Percentiles rank a stretch among this genome's conserved stretches.
phyloP scores from a whole-genome alignment of 2,329 filamentous ascomycete genomes.

The Ophiostoma ips region DNA sequence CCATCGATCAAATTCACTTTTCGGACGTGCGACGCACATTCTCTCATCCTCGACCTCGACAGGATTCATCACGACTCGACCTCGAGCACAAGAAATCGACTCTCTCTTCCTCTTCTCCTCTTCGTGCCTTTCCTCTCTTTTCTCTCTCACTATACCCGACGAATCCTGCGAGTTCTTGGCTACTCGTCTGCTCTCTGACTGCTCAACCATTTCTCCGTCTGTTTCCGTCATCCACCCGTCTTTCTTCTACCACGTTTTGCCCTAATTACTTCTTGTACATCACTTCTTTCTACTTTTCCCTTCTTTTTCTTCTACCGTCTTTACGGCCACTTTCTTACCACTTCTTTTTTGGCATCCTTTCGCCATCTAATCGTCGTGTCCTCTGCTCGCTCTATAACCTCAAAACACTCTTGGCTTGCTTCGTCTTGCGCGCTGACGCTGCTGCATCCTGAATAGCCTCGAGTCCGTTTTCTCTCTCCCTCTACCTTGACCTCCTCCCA shows the following conservation, averaged over 20 bases:
- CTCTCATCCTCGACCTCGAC: not conserved
- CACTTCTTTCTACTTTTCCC: not conserved
- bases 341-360: not conserved
- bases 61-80: not conserved
- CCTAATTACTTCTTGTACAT: conserved; percentile 1
- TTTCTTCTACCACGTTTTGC: not conserved
- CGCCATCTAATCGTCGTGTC: not conserved
- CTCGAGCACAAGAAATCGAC: not conserved
- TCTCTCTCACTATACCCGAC: not conserved
- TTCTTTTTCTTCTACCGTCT: no score
- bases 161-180: not conserved
- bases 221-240: not conserved
- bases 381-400: not conserved
- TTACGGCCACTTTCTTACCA: not conserved
- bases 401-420: not conserved
- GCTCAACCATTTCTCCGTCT: not conserved
- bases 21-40: not conserved
- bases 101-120: not conserved
- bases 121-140: not conserved
- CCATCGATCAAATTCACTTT: not conserved
- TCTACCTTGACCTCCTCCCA: conserved; percentile 1
- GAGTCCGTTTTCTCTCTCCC: not conserved
- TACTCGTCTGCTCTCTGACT: not conserved
- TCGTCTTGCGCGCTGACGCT: conserved; percentile 8
- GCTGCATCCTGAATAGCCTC: conserved; percentile 1